Base-by-base conservation (phyloP, 495 filamentous ascomycete species). In the Aspergillus sparsus region DNA sequence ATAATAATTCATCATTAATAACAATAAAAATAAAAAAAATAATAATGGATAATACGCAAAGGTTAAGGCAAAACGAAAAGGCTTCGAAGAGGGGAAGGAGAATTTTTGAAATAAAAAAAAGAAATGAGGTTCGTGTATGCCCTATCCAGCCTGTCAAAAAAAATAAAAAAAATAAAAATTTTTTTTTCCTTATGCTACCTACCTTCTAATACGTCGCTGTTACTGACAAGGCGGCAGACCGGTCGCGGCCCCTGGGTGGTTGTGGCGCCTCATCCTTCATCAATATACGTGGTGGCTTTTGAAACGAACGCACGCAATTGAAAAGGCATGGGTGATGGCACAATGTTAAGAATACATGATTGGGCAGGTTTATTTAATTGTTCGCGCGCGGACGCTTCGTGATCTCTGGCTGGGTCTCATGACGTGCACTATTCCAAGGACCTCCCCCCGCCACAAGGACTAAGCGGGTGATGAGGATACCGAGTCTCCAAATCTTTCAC, bases 271-370 rank as follows among this genome's bases (percentile, higher is more conserved):
- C 55, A 58, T 58, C 55, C 53, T 57, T 53, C 60, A 62, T 57
- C 42, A 21, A 49, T 37, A 36, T 55, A 37, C 53, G 46, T 36
- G 10, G 59, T 62, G 53, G 52, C 41, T 63, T 51, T 31, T 53
- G 46, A 46, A 63, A 60, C 37, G 55, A 60, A 45, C 62, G 51
- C 49, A 62, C 35, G 33, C 49, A 54, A 62, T 53, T 55, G 33
- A 32, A 57, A 49, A 49, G 44, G 44, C 34, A 41, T 53, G 37
- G 35, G 39, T 13, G 52, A 45, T 47, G 36, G 35, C 12, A 46
- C 41, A 46, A 15, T 36, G 31, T 47, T 11, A 5, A 36, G 35
- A 58, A 54, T 61, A 64, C 57, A 63, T 63, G 57, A 60, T 60
- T 60, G 58, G 62, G 47, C 45, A 52, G 50, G 37, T 53, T 35